Conservation (phyloP, 768 basidiomycete genomes). For the Pisolithus orientalis region DNA sequence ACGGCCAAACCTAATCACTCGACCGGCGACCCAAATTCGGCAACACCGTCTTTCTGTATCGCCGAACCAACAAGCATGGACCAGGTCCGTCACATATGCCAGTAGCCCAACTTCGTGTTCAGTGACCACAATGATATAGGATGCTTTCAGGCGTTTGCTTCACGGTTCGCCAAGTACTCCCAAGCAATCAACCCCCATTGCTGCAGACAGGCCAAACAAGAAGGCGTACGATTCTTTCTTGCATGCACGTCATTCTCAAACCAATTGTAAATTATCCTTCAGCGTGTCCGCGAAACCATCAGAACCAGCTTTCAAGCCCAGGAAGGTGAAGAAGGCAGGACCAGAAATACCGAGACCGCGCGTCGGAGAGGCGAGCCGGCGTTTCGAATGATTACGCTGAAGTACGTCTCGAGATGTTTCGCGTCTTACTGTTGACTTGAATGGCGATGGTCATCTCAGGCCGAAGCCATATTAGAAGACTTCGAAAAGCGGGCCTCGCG, state of each 20-base stretch:
- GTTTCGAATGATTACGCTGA: slow-evolving; percentile 68
- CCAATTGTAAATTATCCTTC: not conserved
- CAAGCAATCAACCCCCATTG: slow-evolving; percentile 3
- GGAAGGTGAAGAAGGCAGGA: slow-evolving; percentile 66
- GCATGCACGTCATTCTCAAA: not conserved
- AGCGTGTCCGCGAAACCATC: slow-evolving; percentile 47
- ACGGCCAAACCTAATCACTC: too few species aligned
- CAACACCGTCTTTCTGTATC: not conserved
- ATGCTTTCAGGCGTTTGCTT: slow-evolving; percentile 55
- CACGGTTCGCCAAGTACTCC: slow-evolving; percentile 17
- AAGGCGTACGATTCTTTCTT: slow-evolving; percentile 12
- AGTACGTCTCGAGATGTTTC: slow-evolving; percentile 31
- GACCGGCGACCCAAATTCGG: not conserved
- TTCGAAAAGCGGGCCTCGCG: slow-evolving; percentile 64
- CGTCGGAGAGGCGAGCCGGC: slow-evolving; percentile 64
- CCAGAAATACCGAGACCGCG: slow-evolving; percentile 64
- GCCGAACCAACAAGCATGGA: slow-evolving; percentile 13
- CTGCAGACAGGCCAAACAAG: slow-evolving; percentile 7
- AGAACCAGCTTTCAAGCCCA: slow-evolving; percentile 71
- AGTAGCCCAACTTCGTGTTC: not conserved
- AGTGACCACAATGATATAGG: slow-evolving; percentile 28
- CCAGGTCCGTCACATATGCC: slow-evolving; percentile 14
- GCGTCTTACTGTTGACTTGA: not conserved
- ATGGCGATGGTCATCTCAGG: slow-evolving; percentile 31
- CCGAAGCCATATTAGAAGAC: slow-evolving; percentile 76